Conservation (phyloP, 495 filamentous ascomycete genomes). For the Pseudotulostoma volvatum region DNA sequence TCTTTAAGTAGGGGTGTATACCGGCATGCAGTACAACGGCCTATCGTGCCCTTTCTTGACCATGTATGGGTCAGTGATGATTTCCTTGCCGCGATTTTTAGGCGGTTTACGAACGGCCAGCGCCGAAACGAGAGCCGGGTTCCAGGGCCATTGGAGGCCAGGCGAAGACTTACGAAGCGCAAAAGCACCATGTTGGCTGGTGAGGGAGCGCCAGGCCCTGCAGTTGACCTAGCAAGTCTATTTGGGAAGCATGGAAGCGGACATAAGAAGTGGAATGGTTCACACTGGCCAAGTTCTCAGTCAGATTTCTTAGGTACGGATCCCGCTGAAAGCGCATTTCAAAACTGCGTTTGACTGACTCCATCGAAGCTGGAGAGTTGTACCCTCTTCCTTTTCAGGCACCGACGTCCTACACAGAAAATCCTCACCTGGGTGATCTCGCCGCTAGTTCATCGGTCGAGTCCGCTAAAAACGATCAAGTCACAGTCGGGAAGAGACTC, state of each 20-base stretch:
- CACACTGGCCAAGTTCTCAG: slow-evolving; percentile 14
- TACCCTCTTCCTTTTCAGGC: background rate
- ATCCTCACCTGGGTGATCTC: no score
- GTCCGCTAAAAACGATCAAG: no score
- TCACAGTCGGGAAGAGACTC: slow-evolving; percentile 7
- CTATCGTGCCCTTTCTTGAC: slow-evolving; percentile 6
- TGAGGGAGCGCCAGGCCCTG: slow-evolving; percentile 11
- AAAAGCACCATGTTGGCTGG: slow-evolving; percentile 32
- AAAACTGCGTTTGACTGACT: no score
- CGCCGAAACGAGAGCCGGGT: slow-evolving; percentile 36
- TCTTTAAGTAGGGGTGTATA: background rate
- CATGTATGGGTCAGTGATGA: slow-evolving; percentile 41
- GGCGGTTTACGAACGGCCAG: slow-evolving; percentile 28
- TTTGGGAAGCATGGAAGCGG: slow-evolving; percentile 31
- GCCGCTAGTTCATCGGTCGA: no score
- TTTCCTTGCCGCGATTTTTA: slow-evolving; percentile 31
- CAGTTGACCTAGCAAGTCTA: slow-evolving; percentile 24
- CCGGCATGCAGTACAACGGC: background rate
- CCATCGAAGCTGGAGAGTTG: no score
- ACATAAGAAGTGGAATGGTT: slow-evolving; percentile 28
- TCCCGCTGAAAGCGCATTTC: no score
- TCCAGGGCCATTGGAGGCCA: slow-evolving; percentile 45
- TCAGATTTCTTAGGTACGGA: slow-evolving; percentile 15
- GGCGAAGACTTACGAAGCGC: slow-evolving; percentile 33
- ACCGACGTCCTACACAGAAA: background rate